These are phyloP conservation scores for Beta corolliflora DNA, from an alignment of 179 eudicot genomes.

Conservation along the genomic window DNA sequence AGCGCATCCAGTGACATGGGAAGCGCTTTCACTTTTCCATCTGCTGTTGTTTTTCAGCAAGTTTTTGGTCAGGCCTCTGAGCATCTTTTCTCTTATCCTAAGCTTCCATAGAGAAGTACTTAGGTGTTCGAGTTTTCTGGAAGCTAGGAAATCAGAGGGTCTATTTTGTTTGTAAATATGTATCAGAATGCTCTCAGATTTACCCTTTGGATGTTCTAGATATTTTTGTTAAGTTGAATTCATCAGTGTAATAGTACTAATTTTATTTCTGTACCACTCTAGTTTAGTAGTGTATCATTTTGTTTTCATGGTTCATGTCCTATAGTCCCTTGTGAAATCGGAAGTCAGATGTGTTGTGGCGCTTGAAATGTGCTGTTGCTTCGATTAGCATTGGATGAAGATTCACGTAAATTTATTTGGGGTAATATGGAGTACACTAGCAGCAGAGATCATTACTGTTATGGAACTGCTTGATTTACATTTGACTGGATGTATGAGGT, in stretches of 20 bases:
- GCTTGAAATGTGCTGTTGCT: background rate
- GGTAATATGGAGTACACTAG: background rate
- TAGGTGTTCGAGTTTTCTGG: conserved; percentile 7
- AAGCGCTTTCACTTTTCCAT: conserved; percentile 2
- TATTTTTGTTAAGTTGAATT: conserved; percentile 24
- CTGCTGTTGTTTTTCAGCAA: conserved; percentile 15
- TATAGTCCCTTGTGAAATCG: background rate
- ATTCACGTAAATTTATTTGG: background rate
- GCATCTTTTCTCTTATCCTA: conserved; percentile 11
- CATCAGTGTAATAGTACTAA: conserved; percentile 16
- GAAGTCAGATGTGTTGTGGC: background rate
- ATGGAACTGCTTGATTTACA: background rate
- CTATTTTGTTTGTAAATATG: conserved; percentile 30
- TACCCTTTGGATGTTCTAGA: conserved; percentile 5
- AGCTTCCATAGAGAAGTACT: conserved; percentile 17
- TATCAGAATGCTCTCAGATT: conserved; percentile 25
- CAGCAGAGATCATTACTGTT: background rate
- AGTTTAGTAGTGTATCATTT: background rate
- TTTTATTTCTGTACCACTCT: conserved; percentile 14
- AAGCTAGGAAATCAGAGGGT: conserved; percentile 15
- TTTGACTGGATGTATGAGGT: background rate
- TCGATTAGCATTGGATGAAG: conserved; percentile 4
- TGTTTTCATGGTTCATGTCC: conserved; percentile 1
- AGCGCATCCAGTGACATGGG: conserved; percentile 8
- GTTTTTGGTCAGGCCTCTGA: conserved; percentile 9